A percentile compares a stretch with the other conserved stretches of the same genome.
Evolutionary conservation across 441 rosid species (phyloP).

Genomic region (Pelargonium australe): DNA sequence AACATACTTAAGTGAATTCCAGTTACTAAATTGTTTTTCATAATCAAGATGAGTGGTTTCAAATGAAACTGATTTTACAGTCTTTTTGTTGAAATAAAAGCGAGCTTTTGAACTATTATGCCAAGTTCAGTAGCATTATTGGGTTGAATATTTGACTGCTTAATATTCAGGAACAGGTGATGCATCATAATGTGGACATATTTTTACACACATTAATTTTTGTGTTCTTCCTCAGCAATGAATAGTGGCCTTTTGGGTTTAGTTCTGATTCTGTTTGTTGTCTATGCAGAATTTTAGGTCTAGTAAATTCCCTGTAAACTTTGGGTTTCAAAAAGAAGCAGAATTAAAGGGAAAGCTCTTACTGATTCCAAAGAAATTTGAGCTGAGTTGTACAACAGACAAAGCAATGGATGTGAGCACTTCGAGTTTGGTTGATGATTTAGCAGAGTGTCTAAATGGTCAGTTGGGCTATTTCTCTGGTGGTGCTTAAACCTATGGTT

Average conservation of each 20-base stretch:
- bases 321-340: slow-evolving; percentile 27
- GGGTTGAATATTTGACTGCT: not conserved
- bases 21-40: not conserved
- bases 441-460: slow-evolving; percentile 37
- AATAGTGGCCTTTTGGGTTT: not conserved
- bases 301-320: slow-evolving; percentile 22
- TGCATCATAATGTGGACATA: not conserved
- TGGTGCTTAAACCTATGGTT: not conserved
- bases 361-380: slow-evolving; percentile 24
- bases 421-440: slow-evolving; percentile 36
- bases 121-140: not conserved
- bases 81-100: not conserved
- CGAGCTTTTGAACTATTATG: not conserved
- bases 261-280: slow-evolving; percentile 8
- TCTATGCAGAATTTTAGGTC: slow-evolving; percentile 29
- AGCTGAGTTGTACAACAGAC: slow-evolving; percentile 38
- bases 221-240: not conserved
- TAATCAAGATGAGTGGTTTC: not conserved
- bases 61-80: not conserved
- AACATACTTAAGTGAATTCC: not conserved
- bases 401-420: slow-evolving; percentile 35
- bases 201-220: not conserved
- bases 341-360: slow-evolving; percentile 25
- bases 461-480: slow-evolving; percentile 17
- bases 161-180: not conserved